These are phyloP conservation scores for Phytophthora ramorum DNA, from an alignment of 352 stramenopile genomes.

Conservation along the genomic window DNA sequence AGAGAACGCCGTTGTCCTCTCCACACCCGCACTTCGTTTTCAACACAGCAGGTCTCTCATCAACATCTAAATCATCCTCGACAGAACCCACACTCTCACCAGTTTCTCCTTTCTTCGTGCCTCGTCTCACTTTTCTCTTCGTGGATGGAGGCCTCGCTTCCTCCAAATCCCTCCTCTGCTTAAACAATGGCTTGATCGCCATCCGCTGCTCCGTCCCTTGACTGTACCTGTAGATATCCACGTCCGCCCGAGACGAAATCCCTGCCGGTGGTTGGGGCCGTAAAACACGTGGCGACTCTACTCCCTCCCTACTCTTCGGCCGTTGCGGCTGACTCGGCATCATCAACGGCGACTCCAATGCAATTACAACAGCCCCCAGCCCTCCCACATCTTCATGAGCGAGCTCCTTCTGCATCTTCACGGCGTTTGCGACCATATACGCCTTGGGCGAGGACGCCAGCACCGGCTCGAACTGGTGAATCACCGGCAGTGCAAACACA, in stretches of 20 bases:
- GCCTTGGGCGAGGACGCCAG: constrained; percentile 42
- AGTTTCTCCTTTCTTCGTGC: constrained; percentile 3
- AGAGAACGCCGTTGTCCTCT: constrained; percentile 1
- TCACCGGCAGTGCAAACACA: constrained; percentile 59
- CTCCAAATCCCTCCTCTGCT: constrained; percentile 55
- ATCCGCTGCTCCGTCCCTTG: constrained; percentile 63
- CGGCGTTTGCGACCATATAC: constrained; percentile 32
- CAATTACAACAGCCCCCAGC: not conserved
- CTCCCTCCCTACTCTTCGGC: constrained; percentile 26
- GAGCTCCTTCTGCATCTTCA: constrained; percentile 5
- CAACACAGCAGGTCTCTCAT: not conserved
- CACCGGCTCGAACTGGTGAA: constrained; percentile 76
- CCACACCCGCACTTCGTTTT: not conserved
- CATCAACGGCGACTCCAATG: not conserved
- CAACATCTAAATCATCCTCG: not conserved
- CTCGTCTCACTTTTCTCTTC: constrained; percentile 24
- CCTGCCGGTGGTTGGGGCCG: constrained; percentile 48
- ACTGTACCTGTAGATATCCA: constrained; percentile 72
- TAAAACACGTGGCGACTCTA: constrained; percentile 35
- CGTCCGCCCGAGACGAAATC: constrained; percentile 53
- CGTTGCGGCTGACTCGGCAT: constrained; percentile 15
- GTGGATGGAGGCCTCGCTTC: constrained; percentile 34
- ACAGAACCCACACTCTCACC: not conserved
- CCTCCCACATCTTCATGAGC: not conserved
- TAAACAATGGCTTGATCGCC: constrained; percentile 75